These are phyloP conservation scores for Allium fistulosum DNA, from an alignment of 106 monocot genomes.

Conservation along the genomic window DNA sequence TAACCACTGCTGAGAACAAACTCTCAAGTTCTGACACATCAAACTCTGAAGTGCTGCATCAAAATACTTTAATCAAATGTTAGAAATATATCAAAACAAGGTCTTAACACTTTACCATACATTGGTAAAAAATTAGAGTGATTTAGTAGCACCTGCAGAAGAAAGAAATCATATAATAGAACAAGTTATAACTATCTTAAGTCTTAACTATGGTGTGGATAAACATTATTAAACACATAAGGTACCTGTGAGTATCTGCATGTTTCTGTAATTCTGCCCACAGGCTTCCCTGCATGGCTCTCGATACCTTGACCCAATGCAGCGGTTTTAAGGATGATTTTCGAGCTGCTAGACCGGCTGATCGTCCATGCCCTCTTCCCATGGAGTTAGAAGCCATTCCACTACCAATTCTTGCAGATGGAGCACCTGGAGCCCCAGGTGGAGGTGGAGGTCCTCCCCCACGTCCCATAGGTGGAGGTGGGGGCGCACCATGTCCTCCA, in stretches of 20 bases:
- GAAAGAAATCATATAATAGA: no score
- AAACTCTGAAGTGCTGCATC: constrained; percentile 74
- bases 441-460: constrained; percentile 22
- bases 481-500: constrained; percentile 14
- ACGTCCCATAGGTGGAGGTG: constrained; percentile 18
- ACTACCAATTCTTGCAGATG: constrained; percentile 29
- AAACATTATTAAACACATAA: not conserved
- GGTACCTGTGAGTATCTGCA: constrained; percentile 70
- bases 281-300: constrained; percentile 91
- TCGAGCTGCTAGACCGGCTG: constrained; percentile 9
- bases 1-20: constrained; percentile 79
- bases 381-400: constrained; percentile 13
- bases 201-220: no score
- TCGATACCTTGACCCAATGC: constrained; percentile 99
- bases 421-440: constrained; percentile 40
- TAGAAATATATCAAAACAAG: no score
- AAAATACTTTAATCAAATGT: constrained; percentile 1
- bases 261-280: constrained; percentile 93
- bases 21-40: constrained; percentile 87
- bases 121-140: no score
- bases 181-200: no score
- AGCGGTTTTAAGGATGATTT: constrained; percentile 76
- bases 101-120: no score
- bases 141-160: no score
- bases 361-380: constrained; percentile 55